These are phyloP conservation scores for Sugiyamaella castrensis DNA, from an alignment of 1,139 yeast species.

Conservation along the genomic window DNA sequence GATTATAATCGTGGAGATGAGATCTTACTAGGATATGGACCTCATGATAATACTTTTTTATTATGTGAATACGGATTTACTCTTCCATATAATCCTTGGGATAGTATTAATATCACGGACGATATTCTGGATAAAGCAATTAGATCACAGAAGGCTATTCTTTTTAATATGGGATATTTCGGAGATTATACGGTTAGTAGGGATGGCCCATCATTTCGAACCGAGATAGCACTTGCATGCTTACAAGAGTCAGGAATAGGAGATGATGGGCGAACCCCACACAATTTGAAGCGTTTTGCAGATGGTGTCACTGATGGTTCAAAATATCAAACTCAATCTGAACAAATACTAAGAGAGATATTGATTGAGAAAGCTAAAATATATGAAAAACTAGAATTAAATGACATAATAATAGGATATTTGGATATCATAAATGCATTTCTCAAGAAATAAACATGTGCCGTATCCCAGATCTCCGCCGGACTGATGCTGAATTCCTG, in stretches of 20 bases:
- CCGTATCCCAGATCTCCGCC: no score
- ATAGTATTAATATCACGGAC: conserved; percentile 61
- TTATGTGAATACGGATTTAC: conserved; percentile 85
- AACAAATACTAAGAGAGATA: conserved; percentile 6
- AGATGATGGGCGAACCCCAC: conserved; percentile 8
- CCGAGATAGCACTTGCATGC: conserved; percentile 70
- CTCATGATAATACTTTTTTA: conserved; percentile 79
- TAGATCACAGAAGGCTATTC: conserved; percentile 42
- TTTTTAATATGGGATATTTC: conserved; percentile 54
- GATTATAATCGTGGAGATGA: conserved; percentile 50
- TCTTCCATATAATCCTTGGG: conserved; percentile 58
- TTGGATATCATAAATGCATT: conserved; percentile 7
- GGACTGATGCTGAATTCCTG: no score
- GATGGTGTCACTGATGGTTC: conserved; percentile 20
- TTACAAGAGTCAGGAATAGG: conserved; percentile 43
- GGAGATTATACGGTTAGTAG: conserved; percentile 68
- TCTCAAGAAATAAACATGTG: neutral
- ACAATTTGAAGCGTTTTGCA: conserved; percentile 15
- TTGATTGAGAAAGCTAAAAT: conserved; percentile 5
- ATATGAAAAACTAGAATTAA: neutral
- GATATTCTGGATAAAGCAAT: conserved; percentile 42
- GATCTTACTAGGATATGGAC: conserved; percentile 74
- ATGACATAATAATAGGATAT: conserved; percentile 9
- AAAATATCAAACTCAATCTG: conserved; percentile 8
- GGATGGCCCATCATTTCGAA: conserved; percentile 59